These are phyloP conservation scores for Chaetothyriales sp. DNA, from an alignment of 2,329 filamentous ascomycete species.

Conservation along the genomic window DNA sequence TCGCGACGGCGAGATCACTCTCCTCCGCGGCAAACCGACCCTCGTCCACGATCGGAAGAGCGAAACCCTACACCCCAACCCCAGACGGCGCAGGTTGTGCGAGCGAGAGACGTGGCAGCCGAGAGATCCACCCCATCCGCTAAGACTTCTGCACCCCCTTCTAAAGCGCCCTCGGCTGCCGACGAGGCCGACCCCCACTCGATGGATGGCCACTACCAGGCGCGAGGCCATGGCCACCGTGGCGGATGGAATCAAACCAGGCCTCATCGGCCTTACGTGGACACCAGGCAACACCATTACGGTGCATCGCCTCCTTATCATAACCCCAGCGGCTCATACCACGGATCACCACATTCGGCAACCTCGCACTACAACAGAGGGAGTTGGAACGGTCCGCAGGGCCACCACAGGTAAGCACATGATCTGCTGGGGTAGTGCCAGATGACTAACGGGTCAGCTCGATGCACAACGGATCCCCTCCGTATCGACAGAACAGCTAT, in stretches of 20 bases:
- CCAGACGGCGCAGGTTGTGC: conserved; percentile 2
- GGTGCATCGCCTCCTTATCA: conserved; percentile 47
- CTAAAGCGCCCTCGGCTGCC: conserved; percentile 17
- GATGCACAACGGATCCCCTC: conserved; percentile 46
- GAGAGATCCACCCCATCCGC: conserved; percentile 1
- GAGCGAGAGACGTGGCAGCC: not conserved
- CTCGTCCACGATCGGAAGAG: conserved; percentile 6
- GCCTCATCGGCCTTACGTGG: conserved; percentile 27
- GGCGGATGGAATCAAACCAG: conserved; percentile 24
- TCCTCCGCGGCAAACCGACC: conserved; percentile 4
- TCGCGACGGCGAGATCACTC: conserved; percentile 8
- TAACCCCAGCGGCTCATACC: conserved; percentile 41
- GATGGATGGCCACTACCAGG: conserved; percentile 22
- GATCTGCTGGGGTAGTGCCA: conserved; percentile 6
- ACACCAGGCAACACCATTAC: conserved; percentile 34
- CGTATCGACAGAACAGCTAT: conserved; percentile 46
- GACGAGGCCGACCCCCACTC: conserved; percentile 21
- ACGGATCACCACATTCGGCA: conserved; percentile 47
- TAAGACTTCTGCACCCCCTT: conserved; percentile 2
- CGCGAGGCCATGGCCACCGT: conserved; percentile 24
- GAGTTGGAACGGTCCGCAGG: conserved; percentile 37
- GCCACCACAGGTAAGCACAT: conserved; percentile 37
- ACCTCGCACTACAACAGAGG: conserved; percentile 46
- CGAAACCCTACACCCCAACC: conserved; percentile 6
- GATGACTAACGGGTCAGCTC: conserved; percentile 25